phyloP scores from a whole-genome alignment of 345 rosid species.

The Hibiscus tridactylites region DNA sequence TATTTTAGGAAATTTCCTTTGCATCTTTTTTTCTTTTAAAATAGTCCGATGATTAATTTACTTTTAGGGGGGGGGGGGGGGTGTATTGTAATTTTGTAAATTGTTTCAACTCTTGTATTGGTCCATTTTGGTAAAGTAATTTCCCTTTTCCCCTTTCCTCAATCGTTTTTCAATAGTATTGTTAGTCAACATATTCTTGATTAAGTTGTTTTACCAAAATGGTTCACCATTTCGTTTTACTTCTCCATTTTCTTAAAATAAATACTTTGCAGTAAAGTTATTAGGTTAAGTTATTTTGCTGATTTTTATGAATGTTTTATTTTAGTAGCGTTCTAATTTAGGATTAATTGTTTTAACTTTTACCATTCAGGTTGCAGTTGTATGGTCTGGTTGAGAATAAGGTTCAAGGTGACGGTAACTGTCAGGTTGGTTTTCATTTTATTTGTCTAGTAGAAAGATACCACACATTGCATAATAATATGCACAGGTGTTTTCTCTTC shows the following conservation, averaged over 20 bases:
- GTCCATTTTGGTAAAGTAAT: neutral
- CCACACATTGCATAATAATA: neutral
- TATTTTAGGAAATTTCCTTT: neutral
- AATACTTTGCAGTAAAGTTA: neutral
- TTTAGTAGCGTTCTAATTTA: neutral
- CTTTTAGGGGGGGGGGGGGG: no score
- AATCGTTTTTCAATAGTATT: neutral
- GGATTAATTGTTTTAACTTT: neutral
- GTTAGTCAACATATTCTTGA: neutral
- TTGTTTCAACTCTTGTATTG: neutral
- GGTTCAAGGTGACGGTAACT: slow-evolving; percentile 71
- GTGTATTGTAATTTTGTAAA: neutral
- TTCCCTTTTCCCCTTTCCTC: neutral
- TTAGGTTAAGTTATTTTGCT: neutral
- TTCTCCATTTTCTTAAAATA: neutral
- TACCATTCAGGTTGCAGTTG: slow-evolving; percentile 34
- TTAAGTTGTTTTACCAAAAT: neutral
- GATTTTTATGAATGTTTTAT: neutral
- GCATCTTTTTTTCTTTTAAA: neutral
- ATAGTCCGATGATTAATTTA: neutral
- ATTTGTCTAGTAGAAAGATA: neutral
- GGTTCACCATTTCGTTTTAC: neutral
- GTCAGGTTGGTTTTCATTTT: slow-evolving; percentile 46
- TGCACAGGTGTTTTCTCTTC: neutral
- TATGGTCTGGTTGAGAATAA: slow-evolving; percentile 55